Conservation (phyloP, 2,329 filamentous ascomycete species). For the Parafenestella ontariensis region DNA sequence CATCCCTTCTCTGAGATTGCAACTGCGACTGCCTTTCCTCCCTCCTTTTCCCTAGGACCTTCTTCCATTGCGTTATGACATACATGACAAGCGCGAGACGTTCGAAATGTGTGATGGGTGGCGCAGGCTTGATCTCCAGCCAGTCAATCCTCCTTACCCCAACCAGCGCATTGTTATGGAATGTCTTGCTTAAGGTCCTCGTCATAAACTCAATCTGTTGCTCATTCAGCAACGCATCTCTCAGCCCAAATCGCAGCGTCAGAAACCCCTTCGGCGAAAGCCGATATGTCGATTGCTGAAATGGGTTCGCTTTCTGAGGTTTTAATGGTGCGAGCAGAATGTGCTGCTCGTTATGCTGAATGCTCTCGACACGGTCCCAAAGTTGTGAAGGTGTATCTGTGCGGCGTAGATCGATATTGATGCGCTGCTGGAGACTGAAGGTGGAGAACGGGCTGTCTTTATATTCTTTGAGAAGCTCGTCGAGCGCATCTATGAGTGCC, state of each 20-base stretch:
- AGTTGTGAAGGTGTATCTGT: conserved; percentile 35
- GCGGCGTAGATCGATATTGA: conserved; percentile 35
- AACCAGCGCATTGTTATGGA: conserved; percentile 35
- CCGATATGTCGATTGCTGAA: conserved; percentile 9
- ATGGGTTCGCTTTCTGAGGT: conserved; percentile 6
- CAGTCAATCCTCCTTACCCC: conserved; percentile 43
- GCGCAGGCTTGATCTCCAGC: conserved; percentile 36
- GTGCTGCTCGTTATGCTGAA: conserved; percentile 32
- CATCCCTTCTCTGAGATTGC: conserved; percentile 8
- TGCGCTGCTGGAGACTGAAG: conserved; percentile 35
- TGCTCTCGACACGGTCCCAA: conserved; percentile 28
- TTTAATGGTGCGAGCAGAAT: conserved; percentile 42
- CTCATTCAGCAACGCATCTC: conserved; percentile 29
- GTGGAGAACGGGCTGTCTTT: conserved; percentile 38
- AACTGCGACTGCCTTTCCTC: conserved; percentile 14
- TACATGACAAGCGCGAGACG: conserved; percentile 34
- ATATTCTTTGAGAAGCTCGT: conserved; percentile 27
- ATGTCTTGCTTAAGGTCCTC: conserved; percentile 32
- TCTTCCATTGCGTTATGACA: conserved; percentile 40
- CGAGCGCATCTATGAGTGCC: conserved; percentile 42
- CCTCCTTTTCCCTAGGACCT: conserved; percentile 25
- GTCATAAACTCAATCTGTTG: conserved; percentile 42
- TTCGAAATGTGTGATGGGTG: conserved; percentile 33
- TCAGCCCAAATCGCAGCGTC: conserved; percentile 42
- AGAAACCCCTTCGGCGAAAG: conserved; percentile 34